Evolutionary conservation across 352 stramenopile species (phyloP).

Genomic region (Phytophthora rubi): DNA sequence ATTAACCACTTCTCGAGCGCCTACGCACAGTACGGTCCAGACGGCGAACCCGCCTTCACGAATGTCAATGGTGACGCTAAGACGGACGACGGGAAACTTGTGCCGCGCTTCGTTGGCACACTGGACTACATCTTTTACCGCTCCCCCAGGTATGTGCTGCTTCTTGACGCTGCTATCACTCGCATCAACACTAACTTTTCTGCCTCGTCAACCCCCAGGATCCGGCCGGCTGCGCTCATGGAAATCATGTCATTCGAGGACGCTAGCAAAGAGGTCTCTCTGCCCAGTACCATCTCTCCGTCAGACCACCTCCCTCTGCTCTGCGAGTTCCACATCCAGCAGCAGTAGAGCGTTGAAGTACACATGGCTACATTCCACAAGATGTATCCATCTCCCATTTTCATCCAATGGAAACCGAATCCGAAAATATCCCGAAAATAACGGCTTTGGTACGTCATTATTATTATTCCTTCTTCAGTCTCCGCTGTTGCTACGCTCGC

Average conservation of each 20-base stretch:
- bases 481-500: not conserved
- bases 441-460: slow-evolving; percentile 10
- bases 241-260: slow-evolving; percentile 74
- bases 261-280: slow-evolving; percentile 60
- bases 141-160: slow-evolving; percentile 40
- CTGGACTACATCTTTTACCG: slow-evolving; percentile 89
- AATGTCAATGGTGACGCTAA: slow-evolving; percentile 70
- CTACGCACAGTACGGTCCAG: slow-evolving; percentile 53
- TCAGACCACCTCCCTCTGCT: slow-evolving; percentile 82
- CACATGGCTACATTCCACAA: slow-evolving; percentile 15
- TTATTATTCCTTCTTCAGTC: slow-evolving; percentile 14
- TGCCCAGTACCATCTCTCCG: slow-evolving; percentile 72
- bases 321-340: slow-evolving; percentile 60
- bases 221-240: slow-evolving; percentile 59
- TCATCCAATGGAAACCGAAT: slow-evolving; percentile 22
- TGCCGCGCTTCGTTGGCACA: slow-evolving; percentile 74
- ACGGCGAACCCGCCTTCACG: slow-evolving; percentile 71
- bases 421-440: slow-evolving; percentile 21
- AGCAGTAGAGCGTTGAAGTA: slow-evolving; percentile 17
- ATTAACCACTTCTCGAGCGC: slow-evolving; percentile 55
- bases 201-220: slow-evolving; percentile 12
- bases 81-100: slow-evolving; percentile 39
- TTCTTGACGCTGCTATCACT: not conserved
- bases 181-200: slow-evolving; percentile 1
- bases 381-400: slow-evolving; percentile 27